These are phyloP conservation scores for Exophiala sideris DNA, from an alignment of 2,329 filamentous ascomycete genomes.

Conservation along the genomic window DNA sequence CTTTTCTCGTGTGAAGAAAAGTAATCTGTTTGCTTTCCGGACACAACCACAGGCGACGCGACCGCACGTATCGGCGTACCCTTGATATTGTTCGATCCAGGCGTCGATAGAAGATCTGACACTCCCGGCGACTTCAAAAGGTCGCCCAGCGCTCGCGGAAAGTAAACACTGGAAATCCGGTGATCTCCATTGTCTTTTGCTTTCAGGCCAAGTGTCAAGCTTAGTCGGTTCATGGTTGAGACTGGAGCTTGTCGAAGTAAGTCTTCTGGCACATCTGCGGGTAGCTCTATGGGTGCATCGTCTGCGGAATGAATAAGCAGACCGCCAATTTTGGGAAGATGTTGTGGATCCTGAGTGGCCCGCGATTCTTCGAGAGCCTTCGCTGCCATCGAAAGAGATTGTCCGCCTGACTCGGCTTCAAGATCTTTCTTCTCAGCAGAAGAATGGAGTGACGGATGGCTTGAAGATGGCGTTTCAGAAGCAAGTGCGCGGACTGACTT, in stretches of 20 bases:
- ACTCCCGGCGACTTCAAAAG: conserved; percentile 19
- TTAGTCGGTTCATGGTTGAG: conserved; percentile 26
- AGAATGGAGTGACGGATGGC: conserved; percentile 9
- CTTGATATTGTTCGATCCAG: conserved; percentile 8
- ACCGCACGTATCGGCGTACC: conserved; percentile 17
- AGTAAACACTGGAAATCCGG: conserved; percentile 25
- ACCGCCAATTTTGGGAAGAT: conserved; percentile 2
- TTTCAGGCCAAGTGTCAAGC: conserved; percentile 23
- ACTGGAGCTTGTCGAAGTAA: conserved; percentile 24
- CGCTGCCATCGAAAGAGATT: conserved; percentile 1
- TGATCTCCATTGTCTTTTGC: conserved; percentile 18
- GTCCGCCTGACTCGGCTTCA: neutral
- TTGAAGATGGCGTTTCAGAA: conserved; percentile 8
- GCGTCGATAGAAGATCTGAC: conserved; percentile 16
- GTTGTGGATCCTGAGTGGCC: neutral
- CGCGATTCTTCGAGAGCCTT: conserved; percentile 3
- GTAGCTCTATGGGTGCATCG: conserved; percentile 24
- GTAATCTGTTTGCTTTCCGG: conserved; percentile 13
- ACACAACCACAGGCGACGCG: conserved; percentile 7
- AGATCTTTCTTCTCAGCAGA: conserved; percentile 3
- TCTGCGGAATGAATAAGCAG: conserved; percentile 7
- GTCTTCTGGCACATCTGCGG: conserved; percentile 27
- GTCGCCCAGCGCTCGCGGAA: conserved; percentile 20
- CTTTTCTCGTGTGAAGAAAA: conserved; percentile 12
- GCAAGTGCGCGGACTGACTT: conserved; percentile 16